Evolutionary conservation across 1,284 basidiomycete genomes (phyloP).

Genomic region (Papiliotrema terrestris): DNA sequence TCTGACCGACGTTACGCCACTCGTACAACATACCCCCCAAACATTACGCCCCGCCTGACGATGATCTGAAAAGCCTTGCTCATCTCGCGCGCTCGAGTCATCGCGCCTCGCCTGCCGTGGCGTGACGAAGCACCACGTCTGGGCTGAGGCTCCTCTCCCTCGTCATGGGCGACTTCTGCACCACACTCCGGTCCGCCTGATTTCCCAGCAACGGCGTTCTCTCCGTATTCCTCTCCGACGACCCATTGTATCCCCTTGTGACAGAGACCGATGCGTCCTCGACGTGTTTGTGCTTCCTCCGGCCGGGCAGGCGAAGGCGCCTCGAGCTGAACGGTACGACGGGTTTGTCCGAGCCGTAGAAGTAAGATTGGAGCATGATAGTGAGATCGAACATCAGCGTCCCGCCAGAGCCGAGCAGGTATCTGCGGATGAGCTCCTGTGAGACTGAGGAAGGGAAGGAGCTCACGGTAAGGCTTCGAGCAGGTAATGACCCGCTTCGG

Average conservation of each 20-base stretch:
- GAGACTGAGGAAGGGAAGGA: neutral
- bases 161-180: neutral
- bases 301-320: slow-evolving; percentile 3
- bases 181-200: neutral
- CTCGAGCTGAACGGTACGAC: slow-evolving; percentile 15
- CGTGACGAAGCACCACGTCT: slow-evolving; percentile 3
- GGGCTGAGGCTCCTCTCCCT: slow-evolving; percentile 10
- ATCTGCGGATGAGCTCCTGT: slow-evolving; percentile 52
- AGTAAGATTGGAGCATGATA: slow-evolving; percentile 64
- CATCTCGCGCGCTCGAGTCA: neutral
- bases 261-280: neutral
- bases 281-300: neutral
- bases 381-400: slow-evolving; percentile 86
- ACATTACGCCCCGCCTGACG: too few species aligned
- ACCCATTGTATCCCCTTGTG: neutral
- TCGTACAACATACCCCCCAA: too few species aligned
- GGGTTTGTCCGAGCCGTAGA: slow-evolving; percentile 53
- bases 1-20: too few species aligned
- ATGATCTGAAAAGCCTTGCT: neutral
- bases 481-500: slow-evolving; percentile 38
- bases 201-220: neutral
- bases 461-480: slow-evolving; percentile 46
- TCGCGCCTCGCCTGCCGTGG: neutral
- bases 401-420: slow-evolving; percentile 79
- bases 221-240: neutral